These are phyloP conservation scores for Arabidopsis arenosa DNA, from an alignment of 345 rosid species.

Conservation along the genomic window DNA sequence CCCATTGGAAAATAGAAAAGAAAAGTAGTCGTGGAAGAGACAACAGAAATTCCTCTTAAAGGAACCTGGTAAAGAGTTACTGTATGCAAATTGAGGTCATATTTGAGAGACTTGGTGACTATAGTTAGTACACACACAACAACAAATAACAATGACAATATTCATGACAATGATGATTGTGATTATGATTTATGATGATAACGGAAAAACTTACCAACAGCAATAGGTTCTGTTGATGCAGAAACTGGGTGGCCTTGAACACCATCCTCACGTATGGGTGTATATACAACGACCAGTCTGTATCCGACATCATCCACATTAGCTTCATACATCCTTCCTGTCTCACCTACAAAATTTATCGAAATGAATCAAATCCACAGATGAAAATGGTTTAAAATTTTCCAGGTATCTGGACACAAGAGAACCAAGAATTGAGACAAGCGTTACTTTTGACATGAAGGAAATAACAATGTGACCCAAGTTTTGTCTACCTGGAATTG, in stretches of 20 bases:
- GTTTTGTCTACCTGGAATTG: constrained; percentile 74
- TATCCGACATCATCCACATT: constrained; percentile 99
- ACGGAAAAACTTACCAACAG: constrained; percentile 65
- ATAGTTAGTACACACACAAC: background rate
- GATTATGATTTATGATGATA: constrained; percentile 1
- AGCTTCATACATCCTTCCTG: constrained; percentile 92
- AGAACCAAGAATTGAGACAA: constrained; percentile 17
- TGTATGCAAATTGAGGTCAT: constrained; percentile 6
- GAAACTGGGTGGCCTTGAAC: constrained; percentile 95
- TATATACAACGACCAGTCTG: constrained; percentile 84
- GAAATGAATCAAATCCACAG: background rate
- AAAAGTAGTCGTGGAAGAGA: constrained; percentile 3
- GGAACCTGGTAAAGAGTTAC: background rate
- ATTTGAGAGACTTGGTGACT: constrained; percentile 6
- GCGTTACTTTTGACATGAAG: constrained; percentile 21
- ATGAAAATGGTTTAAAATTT: constrained; percentile 18
- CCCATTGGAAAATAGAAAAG: background rate
- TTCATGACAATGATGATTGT: constrained; percentile 5
- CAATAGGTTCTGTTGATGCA: constrained; percentile 91
- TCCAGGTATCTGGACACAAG: constrained; percentile 20
- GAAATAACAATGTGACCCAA: constrained; percentile 6
- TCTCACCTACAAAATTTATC: constrained; percentile 72
- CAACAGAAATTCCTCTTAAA: background rate
- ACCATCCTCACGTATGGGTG: constrained; percentile 92
- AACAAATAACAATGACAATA: background rate